Evolutionary conservation across 176 grass and related monocot species (phyloP), one percentile per base, ranked within the genome.

Genomic region (Carex scoparia): DNA sequence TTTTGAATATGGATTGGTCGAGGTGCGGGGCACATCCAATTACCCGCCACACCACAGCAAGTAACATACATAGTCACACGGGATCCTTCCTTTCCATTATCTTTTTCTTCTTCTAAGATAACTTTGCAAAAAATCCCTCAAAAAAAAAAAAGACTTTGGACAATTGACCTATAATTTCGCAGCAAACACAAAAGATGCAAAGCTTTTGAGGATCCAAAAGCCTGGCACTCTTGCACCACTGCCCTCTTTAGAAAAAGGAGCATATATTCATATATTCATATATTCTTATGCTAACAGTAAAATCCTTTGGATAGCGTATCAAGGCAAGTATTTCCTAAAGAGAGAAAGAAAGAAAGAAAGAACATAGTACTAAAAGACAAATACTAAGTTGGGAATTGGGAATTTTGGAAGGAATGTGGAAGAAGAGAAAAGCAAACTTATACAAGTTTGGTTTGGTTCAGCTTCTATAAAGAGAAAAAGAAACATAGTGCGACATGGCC

Each of bases 121-220:
- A 18, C 40, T 42, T 44, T 51, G 61, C n/a, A 51, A 10, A 51
- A 51, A 11, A 11, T 49, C 10, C 46, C 46, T 51, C 9, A 51
- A 51, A 10, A 10, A 51, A 51, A 51, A 51, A 51, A 51, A 11
- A 51, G 11, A 51, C 48, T 77, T 32, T 77, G 71, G 85, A 82
- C 80, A 82, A 44, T 56, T 60, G 76, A 80, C 89, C 42, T 91
- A 78, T 81, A 80, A 91, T 91, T 93, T 90, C 69, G 84, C 65
- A 84, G 89, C 81, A 80, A 84, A 80, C 71, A 86, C 64, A 80
- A 96, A 96, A 93, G 91, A 88, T 88, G 73, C 67, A 85, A 88
- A 14, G 51, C 91, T 96, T 93, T 96, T 87, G 86, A 90, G 87
- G 33, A 68, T 82, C 65, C 4, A 74, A 87, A 86, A 88, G 87